Conservation (phyloP, 164 flowering plant species). For the grape (Vitis vinifera) region DNA sequence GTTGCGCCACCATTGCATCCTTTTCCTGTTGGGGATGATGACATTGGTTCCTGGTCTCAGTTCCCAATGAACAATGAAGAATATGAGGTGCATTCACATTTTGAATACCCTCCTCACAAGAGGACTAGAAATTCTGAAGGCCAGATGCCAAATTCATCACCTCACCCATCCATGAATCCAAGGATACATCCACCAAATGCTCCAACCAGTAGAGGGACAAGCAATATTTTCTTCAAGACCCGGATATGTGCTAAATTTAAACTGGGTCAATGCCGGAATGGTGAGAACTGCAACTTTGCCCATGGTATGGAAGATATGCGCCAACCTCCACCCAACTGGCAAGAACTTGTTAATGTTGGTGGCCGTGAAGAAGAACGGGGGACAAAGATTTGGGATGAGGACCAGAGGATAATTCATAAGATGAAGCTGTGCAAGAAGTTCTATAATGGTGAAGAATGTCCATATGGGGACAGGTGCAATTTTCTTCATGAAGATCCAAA, state of each 20-base stretch:
- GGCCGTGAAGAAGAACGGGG: slow-evolving; percentile 44
- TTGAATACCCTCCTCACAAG: slow-evolving; percentile 45
- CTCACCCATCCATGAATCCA: slow-evolving; percentile 20
- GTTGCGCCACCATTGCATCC: slow-evolving; percentile 16
- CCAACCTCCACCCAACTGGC: slow-evolving; percentile 86
- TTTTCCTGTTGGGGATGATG: slow-evolving; percentile 24
- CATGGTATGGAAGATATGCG: slow-evolving; percentile 81
- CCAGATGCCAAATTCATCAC: slow-evolving; percentile 14
- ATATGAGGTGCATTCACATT: slow-evolving; percentile 12
- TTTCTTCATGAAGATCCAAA: slow-evolving; percentile 73
- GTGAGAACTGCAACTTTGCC: slow-evolving; percentile 75
- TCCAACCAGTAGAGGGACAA: slow-evolving; percentile 41
- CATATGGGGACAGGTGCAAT: slow-evolving; percentile 83
- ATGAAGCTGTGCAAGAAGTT: slow-evolving; percentile 82
- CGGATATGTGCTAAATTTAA: slow-evolving; percentile 64
- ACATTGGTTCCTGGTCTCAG: slow-evolving; percentile 38
- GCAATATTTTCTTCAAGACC: slow-evolving; percentile 78
- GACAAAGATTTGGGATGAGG: slow-evolving; percentile 57
- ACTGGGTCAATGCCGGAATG: slow-evolving; percentile 62
- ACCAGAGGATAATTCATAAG: slow-evolving; percentile 58
- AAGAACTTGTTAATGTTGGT: slow-evolving; percentile 51
- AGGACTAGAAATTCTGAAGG: slow-evolving; percentile 50
- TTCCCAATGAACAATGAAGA: slow-evolving; percentile 22
- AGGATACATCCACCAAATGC: slow-evolving; percentile 29
- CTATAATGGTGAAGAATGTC: slow-evolving; percentile 80